Conservation (phyloP, 331 rosid genomes). For the Rosa hybrid region DNA sequence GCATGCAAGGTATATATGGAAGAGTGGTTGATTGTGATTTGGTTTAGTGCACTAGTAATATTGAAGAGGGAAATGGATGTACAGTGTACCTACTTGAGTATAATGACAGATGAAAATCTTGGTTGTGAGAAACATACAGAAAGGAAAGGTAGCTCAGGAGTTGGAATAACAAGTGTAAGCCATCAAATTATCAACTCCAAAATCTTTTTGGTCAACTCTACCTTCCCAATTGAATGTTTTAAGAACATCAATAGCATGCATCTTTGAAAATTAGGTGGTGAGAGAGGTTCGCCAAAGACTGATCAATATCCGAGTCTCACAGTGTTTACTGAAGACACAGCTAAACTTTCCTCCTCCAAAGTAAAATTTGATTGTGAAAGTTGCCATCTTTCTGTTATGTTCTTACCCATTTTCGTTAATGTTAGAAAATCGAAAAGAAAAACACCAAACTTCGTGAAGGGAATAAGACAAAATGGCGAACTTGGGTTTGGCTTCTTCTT, state of each 20-base stretch:
- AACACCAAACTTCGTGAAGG: background rate
- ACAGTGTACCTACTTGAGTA: background rate
- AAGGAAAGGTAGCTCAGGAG: slow-evolving; percentile 4
- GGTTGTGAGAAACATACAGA: background rate
- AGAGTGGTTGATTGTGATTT: background rate
- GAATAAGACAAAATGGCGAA: no score
- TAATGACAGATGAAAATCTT: background rate
- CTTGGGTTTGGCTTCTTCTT: no score
- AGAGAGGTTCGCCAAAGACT: no score
- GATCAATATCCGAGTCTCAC: background rate
- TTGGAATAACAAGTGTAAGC: slow-evolving; percentile 14
- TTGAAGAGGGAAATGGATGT: background rate
- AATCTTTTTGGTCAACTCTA: background rate
- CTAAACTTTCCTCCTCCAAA: background rate
- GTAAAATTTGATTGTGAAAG: background rate
- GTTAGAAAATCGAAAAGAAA: background rate
- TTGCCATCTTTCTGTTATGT: background rate
- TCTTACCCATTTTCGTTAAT: background rate
- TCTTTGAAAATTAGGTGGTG: slow-evolving; percentile 5
- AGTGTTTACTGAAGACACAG: background rate
- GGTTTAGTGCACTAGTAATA: background rate
- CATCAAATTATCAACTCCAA: slow-evolving; percentile 4
- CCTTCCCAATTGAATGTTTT: background rate
- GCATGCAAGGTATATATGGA: slow-evolving; percentile 7
- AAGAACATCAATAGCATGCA: background rate